Percentiles rank a stretch among this genome's conserved stretches.
phyloP scores from a whole-genome alignment of 257 asterid genomes.

The Marsdenia floribunda region DNA sequence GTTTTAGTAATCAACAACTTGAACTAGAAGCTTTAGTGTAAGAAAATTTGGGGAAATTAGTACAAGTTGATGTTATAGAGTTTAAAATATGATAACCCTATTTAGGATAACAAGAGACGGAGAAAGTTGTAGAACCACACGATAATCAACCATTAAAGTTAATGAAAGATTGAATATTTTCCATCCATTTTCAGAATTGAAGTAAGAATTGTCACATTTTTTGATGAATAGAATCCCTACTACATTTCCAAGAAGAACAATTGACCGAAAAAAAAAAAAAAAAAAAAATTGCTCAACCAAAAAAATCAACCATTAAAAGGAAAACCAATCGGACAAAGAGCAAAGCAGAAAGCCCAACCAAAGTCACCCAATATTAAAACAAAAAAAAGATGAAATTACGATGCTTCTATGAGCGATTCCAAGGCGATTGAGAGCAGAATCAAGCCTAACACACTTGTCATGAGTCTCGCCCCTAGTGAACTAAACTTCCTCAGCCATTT shows the following conservation, averaged over 20 bases:
- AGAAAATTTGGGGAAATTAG: neutral
- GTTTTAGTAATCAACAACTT: too few relatives aligned
- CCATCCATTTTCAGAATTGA: neutral
- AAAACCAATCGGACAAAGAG: too few relatives aligned
- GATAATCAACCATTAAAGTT: too few relatives aligned
- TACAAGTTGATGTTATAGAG: too few relatives aligned
- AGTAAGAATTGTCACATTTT: neutral
- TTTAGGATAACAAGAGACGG: too few relatives aligned
- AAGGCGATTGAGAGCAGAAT: slow-evolving; percentile 20
- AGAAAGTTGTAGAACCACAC: too few relatives aligned
- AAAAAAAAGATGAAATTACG: slow-evolving; percentile 5
- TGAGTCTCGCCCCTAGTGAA: slow-evolving; percentile 30
- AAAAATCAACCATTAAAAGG: neutral
- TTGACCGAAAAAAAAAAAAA: neutral
- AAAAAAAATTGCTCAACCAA: neutral
- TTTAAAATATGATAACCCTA: too few relatives aligned
- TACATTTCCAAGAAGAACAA: neutral
- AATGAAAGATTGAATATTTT: too few relatives aligned
- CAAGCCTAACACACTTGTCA: slow-evolving; percentile 22
- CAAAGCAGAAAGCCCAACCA: too few relatives aligned
- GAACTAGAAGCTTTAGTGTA: too few relatives aligned
- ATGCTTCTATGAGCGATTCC: slow-evolving; percentile 26
- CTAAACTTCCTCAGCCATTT: too few relatives aligned
- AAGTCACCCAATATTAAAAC: neutral
- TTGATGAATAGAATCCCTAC: neutral